phyloP scores from a whole-genome alignment of 2,329 filamentous ascomycete species.

The Xylaria sp. region DNA sequence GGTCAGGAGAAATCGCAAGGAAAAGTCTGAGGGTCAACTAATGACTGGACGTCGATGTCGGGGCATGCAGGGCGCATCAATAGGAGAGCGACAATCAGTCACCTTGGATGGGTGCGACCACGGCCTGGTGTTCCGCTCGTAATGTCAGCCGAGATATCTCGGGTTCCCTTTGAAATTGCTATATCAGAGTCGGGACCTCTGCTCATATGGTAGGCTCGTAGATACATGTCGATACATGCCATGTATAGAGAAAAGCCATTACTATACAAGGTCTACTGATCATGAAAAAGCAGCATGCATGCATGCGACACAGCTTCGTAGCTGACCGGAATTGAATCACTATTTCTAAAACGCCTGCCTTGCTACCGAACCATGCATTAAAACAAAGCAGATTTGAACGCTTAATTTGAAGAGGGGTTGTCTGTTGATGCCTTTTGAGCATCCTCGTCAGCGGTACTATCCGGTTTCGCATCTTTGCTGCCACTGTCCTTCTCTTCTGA shows the following conservation, averaged over 20 bases:
- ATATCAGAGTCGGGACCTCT: not conserved
- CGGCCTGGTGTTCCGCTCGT: not conserved
- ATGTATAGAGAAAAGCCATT: not conserved
- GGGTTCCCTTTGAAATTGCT: not conserved
- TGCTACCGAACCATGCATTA: conserved; percentile 34
- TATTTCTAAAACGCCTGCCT: conserved; percentile 43
- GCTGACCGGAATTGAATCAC: conserved; percentile 2
- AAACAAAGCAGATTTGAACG: conserved; percentile 22
- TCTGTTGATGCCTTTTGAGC: conserved; percentile 26
- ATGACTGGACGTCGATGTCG: not conserved
- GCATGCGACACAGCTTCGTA: conserved; percentile 10
- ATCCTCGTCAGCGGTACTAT: conserved; percentile 13
- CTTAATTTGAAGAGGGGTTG: conserved; percentile 36
- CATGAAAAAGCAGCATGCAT: conserved; percentile 10
- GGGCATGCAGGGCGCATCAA: not conserved
- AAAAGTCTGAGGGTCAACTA: not conserved
- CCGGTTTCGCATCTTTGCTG: conserved; percentile 9
- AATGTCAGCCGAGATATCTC: too few species aligned
- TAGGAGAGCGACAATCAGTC: not conserved
- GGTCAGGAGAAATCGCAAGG: not conserved
- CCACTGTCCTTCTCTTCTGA: conserved; percentile 17
- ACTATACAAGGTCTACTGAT: conserved; percentile 14
- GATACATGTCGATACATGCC: not conserved
- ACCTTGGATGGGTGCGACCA: not conserved
- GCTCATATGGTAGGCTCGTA: not conserved